These are phyloP conservation scores for Penicillium dipodomyicola DNA, from an alignment of 495 filamentous ascomycete genomes.

Conservation along the genomic window DNA sequence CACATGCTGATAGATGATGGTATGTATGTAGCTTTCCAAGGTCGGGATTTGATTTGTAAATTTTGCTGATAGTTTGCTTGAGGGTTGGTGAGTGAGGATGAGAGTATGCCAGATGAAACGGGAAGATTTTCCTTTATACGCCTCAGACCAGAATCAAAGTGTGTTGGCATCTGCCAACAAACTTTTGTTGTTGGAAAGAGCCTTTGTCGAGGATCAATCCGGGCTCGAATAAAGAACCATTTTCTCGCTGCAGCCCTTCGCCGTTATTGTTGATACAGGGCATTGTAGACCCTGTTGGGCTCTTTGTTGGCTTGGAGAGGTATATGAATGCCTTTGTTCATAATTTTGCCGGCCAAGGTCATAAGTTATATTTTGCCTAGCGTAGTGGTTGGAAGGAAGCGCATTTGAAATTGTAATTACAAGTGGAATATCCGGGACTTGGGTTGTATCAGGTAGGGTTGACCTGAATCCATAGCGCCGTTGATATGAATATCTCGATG, in stretches of 20 bases:
- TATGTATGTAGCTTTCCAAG: not conserved
- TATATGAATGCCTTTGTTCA: not conserved
- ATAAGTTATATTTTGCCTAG: not conserved
- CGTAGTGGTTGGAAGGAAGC: no score
- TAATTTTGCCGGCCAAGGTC: not conserved
- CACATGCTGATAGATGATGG: conserved; percentile 29
- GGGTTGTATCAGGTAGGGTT: not conserved
- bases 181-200: not conserved
- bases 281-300: not conserved
- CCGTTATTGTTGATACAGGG: not conserved
- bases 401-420: no score
- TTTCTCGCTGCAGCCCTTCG: no score
- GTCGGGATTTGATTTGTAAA: not conserved
- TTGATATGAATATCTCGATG: not conserved
- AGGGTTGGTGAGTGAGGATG: not conserved
- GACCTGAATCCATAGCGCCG: not conserved
- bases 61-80: not conserved
- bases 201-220: not conserved
- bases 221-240: not conserved
- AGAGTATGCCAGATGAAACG: not conserved
- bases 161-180: not conserved
- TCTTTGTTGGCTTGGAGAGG: not conserved
- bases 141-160: not conserved
- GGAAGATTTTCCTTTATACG: not conserved
- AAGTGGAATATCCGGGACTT: no score